Evolutionary conservation across 768 basidiomycete genomes (phyloP), one percentile per base, ranked within the genome.

Genomic region (Pulveroboletus frians): DNA sequence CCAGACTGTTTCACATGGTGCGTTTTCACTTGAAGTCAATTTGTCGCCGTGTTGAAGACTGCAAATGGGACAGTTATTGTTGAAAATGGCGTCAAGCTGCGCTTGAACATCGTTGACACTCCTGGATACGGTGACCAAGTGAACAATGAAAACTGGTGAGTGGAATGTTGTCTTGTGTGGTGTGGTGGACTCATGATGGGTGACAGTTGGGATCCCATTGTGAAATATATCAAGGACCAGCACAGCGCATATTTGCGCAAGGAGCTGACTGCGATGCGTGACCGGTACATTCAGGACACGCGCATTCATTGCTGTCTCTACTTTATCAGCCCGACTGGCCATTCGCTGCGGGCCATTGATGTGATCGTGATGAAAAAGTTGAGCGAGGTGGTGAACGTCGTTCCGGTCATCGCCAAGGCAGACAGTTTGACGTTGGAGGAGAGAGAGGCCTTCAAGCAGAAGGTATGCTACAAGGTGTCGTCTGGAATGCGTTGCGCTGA

Each of bases 151-250:
- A 88, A 88, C 69, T 97, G 96, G 91, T 93, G 61, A 41, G 84
- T 69, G 26, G 32, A 32, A 35, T 50, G 46, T 30, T 50, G 46
- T 30, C 40, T 43, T 37, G 27, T 37, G 27, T 44, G 20, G 29
- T 4, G 29, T 34, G 41, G 32, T 1, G 27, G 34, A 50, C 45
- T 54, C 14, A 58, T 39, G 34, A 31, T 0, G 36, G 27, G 2
- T 9, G 55, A n/a, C 52, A 94, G 91, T 77, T 99, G 95, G 95
- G 95, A 99, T 64, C 90, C 95, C 37, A 98, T 99, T 62, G 79
- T 98, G 67, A 97, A 96, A 71, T 96, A 99, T 70, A 97, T 97
- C 77, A 92, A 94, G 75, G 95, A 98, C 77, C 95, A 98, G 68
- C 95, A 98, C 76, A 93, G 91, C 66, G 92, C 93, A 32, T 99